These are phyloP conservation scores for Cutaneotrichosporon arboriforme DNA, from an alignment of 1,284 basidiomycete species.

Conservation along the genomic window DNA sequence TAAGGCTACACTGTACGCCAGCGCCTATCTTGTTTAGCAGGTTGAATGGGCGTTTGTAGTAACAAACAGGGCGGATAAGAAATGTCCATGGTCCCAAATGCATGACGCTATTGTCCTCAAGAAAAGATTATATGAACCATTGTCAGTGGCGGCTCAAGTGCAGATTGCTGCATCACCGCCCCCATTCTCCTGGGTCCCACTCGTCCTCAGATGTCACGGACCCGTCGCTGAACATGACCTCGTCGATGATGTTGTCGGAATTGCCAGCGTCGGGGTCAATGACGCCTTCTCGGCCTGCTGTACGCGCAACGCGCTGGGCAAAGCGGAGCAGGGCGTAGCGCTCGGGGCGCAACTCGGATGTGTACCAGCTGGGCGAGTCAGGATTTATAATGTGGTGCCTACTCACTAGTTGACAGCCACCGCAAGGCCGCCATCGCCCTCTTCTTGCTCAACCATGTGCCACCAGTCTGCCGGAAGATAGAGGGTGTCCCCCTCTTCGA, in stretches of 20 bases:
- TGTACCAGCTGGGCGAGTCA: constrained; percentile 32
- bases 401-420: constrained; percentile 89
- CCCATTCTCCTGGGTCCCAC: constrained; percentile 37
- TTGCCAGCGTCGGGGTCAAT: constrained; percentile 29
- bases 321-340: constrained; percentile 33
- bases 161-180: no score
- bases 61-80: no score
- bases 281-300: constrained; percentile 28
- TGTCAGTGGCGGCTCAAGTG: no score
- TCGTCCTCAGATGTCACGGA: constrained; percentile 27
- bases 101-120: no score
- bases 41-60: no score
- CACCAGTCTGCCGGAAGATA: constrained; percentile 88
- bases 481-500: constrained; percentile 70
- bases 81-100: no score
- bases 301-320: constrained; percentile 29
- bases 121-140: no score
- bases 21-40: no score
- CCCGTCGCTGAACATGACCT: constrained; percentile 22
- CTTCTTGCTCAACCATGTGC: constrained; percentile 72
- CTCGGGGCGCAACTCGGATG: constrained; percentile 28
- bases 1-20: no score
- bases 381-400: neutral
- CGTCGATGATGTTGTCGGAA: constrained; percentile 25
- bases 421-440: constrained; percentile 42